These are phyloP conservation scores for Verticillium zaregamsianum DNA, from an alignment of 2,329 filamentous ascomycete species.

Conservation along the genomic window DNA sequence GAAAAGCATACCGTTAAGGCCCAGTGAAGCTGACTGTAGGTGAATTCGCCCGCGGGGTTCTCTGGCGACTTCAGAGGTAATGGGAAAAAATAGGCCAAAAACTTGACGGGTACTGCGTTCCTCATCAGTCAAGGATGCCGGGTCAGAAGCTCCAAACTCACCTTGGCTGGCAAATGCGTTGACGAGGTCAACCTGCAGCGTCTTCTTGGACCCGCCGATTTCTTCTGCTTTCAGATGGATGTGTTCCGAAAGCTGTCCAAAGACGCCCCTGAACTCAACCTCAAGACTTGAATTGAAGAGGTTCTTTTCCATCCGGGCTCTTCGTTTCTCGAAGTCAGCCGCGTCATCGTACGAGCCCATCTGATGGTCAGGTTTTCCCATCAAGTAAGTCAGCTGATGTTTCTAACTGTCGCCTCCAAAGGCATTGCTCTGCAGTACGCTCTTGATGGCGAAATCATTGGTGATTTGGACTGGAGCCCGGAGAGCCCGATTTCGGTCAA, in stretches of 20 bases:
- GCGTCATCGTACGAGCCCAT: neutral
- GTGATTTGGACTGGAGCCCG: neutral
- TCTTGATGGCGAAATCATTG: neutral
- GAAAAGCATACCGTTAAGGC: neutral
- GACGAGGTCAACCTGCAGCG: neutral
- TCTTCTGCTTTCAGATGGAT: neutral
- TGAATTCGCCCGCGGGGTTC: neutral
- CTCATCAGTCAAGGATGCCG: neutral
- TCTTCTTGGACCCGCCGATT: neutral
- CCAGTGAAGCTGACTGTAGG: neutral
- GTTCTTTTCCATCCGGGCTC: neutral
- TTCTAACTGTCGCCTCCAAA: neutral
- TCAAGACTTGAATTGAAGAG: neutral
- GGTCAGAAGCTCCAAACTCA: neutral
- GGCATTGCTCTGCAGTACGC: neutral
- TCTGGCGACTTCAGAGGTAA: neutral
- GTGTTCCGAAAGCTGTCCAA: neutral
- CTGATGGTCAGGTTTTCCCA: neutral
- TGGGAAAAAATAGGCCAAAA: neutral
- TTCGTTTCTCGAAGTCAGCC: neutral
- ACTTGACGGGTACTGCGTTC: neutral
- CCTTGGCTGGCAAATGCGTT: neutral
- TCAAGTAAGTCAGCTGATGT: neutral
- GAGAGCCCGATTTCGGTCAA: constrained; percentile 29
- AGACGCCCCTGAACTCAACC: neutral